phyloP scores from a whole-genome alignment of 1,284 basidiomycete species.

The Rhodotorula glutinis region DNA sequence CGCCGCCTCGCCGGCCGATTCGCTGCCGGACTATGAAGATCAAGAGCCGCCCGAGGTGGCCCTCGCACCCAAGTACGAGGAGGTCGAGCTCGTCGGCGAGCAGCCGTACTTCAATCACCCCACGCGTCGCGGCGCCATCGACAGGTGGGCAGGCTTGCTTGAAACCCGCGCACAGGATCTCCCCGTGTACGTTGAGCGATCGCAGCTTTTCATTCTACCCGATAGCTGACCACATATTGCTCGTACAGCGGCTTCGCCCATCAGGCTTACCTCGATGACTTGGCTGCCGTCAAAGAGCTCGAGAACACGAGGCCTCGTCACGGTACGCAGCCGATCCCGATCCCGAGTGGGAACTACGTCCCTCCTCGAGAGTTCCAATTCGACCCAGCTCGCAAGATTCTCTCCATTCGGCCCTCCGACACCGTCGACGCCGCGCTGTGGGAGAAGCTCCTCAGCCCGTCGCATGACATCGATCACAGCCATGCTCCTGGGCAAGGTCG shows the following conservation, averaged over 20 bases:
- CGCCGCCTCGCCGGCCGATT: conserved; percentile 1
- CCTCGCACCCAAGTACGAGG: not conserved
- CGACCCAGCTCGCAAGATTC: no score
- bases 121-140: not conserved
- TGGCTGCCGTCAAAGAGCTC: no score
- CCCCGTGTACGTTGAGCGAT: not conserved
- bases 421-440: not conserved
- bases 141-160: not conserved
- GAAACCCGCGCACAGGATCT: not conserved
- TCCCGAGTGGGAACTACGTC: no score
- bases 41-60: not conserved
- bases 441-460: not conserved
- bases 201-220: not conserved
- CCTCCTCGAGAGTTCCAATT: no score
- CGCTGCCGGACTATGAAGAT: conserved; percentile 8
- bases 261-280: no score
- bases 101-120: conserved; percentile 5
- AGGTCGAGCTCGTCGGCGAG: not conserved
- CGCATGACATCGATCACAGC: not conserved
- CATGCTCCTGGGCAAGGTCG: not conserved
- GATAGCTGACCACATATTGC: no score
- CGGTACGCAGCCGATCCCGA: no score
- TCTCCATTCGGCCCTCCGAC: no score
- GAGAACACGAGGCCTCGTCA: no score
- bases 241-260: no score